A percentile compares a stretch with the other conserved stretches of the same genome.
Conservation (phyloP, 2,329 filamentous ascomycete genomes). For the Herpotrichia juniperi region DNA sequence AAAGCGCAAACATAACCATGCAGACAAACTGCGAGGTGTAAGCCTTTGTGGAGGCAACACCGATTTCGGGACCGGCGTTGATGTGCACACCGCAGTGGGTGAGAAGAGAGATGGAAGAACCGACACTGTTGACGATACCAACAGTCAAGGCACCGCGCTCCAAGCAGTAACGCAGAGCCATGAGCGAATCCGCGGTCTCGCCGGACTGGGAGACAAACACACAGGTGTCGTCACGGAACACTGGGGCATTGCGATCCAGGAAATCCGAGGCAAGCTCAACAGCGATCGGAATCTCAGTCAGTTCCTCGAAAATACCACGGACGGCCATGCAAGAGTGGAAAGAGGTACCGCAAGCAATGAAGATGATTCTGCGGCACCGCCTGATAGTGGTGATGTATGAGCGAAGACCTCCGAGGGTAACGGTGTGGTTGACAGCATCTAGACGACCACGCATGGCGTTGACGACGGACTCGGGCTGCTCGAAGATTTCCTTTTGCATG, state of each 20-base stretch:
- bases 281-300: conserved; percentile 96
- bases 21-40: conserved; percentile 99
- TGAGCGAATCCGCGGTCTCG: conserved; percentile 95
- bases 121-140: conserved; percentile 97
- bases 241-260: conserved; percentile 92
- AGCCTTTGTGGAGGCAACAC: conserved; percentile 98
- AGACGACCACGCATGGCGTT: conserved; percentile 99
- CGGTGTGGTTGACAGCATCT: conserved; percentile 89
- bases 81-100: conserved; percentile 99
- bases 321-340: conserved; percentile 99
- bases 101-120: conserved; percentile 96
- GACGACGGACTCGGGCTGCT: conserved; percentile 98
- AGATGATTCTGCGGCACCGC: conserved; percentile 95
- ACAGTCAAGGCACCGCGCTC: conserved; percentile 97
- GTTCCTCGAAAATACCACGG: conserved; percentile 94
- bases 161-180: conserved; percentile 97
- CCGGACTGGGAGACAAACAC: conserved; percentile 99
- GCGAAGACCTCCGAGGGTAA: conserved; percentile 92
- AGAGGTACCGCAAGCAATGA: conserved; percentile 97
- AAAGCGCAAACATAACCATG: conserved; percentile 99
- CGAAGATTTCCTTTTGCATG: conserved; percentile 99
- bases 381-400: conserved; percentile 97
- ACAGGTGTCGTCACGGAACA: conserved; percentile 99
- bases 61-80: conserved; percentile 97
- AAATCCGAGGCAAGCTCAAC: conserved; percentile 98